Base-by-base conservation (phyloP, 2,329 filamentous ascomycete genomes). In the Trichoderma sp. region DNA sequence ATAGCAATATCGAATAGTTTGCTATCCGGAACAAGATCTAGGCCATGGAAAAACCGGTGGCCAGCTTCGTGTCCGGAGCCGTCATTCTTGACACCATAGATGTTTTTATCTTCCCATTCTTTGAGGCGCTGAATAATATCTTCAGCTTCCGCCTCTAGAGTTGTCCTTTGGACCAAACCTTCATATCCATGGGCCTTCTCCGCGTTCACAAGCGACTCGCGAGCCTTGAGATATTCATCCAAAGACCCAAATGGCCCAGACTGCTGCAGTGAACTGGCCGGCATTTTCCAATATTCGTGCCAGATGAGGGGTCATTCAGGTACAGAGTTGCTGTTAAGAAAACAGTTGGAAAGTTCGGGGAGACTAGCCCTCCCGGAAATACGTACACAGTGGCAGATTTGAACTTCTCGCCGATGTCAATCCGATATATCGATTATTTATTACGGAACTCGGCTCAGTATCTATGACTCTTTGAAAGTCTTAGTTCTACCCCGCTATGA, bases 1-100 rank as follows among this genome's bases (percentile, higher is more conserved):
- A 90, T 88, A 14, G 97, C 88, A 76, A 98, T 95, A 74, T 90
- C 87, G 93, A 94, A 98, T 24, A 98, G 85, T 78, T 91, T 90
- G 18, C 93, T 97, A 75, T 86, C 86, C 81, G 34, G 56, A 12
- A 58, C 36, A 8, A 69, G 26, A 60, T 60, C 56, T 11, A 69
- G 12, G n/a, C 65, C 56, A 47, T 69, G 65, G 12, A 69, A 51
- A 24, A 69, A 69, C 2, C 65, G 65, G 24, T 69, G 53, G n/a
- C 65, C 34, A 7, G 65, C 56, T 43, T 69, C 65, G 32, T 60
- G 56, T 26, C 65, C 34, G 9, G 65, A 60, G 6, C 53, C 65
- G 7, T 69, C 65, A 28, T 26, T 69, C 34, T 69, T 60, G 18
- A 69, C 14, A 9, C 65, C 65, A 15, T 69, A 69, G 18, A 69